Conservation (phyloP, 352 stramenopile genomes). For the Pythium folliculosum region DNA sequence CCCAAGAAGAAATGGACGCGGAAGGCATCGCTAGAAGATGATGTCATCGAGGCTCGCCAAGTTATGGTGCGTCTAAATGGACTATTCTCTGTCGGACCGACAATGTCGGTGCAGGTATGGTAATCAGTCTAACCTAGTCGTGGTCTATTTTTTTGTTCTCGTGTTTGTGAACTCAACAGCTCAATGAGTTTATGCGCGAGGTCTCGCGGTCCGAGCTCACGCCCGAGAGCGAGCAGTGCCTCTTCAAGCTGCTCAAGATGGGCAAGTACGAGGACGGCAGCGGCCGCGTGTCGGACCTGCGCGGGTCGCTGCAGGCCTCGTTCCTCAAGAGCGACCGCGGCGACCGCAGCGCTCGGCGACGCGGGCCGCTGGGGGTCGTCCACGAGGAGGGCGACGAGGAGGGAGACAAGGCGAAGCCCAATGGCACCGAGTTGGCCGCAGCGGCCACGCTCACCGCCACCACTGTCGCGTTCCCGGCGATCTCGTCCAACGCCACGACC, state of each 20-base stretch:
- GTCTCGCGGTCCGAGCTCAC: slow-evolving; percentile 47
- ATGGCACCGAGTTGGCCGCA: slow-evolving; percentile 9
- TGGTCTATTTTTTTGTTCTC: not conserved
- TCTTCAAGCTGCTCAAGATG: slow-evolving; percentile 63
- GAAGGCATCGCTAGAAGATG: slow-evolving; percentile 48
- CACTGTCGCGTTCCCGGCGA: slow-evolving; percentile 20
- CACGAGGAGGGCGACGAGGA: slow-evolving; percentile 32
- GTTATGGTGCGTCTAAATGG: slow-evolving; percentile 48
- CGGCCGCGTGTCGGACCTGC: slow-evolving; percentile 27
- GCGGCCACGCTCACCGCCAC: slow-evolving; percentile 25
- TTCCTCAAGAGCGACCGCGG: slow-evolving; percentile 24
- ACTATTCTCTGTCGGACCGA: too few relatives aligned
- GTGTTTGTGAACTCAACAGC: slow-evolving; percentile 23
- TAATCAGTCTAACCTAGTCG: not conserved
- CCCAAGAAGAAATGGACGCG: slow-evolving; percentile 58
- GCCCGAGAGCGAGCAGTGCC: slow-evolving; percentile 38
- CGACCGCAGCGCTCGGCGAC: not conserved
- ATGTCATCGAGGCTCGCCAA: slow-evolving; percentile 67
- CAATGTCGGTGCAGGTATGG: too few relatives aligned
- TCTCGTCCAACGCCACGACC: slow-evolving; percentile 35
- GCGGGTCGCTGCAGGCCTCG: slow-evolving; percentile 8
- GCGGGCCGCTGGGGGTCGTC: slow-evolving; percentile 24
- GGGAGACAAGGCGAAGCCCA: slow-evolving; percentile 1
- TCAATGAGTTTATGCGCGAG: slow-evolving; percentile 77
- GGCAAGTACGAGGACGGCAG: slow-evolving; percentile 47